phyloP scores from a whole-genome alignment of 75 land plant species.

The Sequoiadendron giganteum region DNA sequence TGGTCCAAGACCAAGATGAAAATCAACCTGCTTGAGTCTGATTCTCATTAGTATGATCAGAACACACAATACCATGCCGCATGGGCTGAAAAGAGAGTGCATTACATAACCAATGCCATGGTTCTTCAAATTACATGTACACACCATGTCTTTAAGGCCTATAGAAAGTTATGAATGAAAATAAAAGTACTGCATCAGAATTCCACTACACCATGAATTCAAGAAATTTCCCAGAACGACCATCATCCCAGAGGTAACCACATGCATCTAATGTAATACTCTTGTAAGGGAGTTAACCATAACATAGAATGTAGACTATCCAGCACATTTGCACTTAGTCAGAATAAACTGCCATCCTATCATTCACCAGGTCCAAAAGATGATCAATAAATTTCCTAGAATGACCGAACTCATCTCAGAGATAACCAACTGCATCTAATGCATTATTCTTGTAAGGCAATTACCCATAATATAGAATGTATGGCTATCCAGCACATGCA shows the following conservation, averaged over 20 bases:
- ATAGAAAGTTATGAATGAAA: not conserved
- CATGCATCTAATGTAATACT: not conserved
- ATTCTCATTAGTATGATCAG: not conserved
- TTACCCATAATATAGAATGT: no score
- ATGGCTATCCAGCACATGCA: not conserved
- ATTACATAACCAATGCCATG: not conserved
- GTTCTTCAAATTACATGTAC: not conserved
- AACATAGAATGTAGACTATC: not conserved
- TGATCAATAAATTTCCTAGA: no score
- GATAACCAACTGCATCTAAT: not conserved
- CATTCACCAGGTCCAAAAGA: no score
- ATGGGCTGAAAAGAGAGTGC: not conserved
- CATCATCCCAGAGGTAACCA: no score
- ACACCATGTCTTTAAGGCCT: not conserved
- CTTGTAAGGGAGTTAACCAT: not conserved
- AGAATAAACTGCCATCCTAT: no score
- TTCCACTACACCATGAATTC: not conserved
- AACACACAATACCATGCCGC: not conserved
- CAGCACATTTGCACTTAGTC: not conserved
- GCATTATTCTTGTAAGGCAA: not conserved
- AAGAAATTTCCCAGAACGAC: not conserved
- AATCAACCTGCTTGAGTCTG: not conserved
- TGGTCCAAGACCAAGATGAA: not conserved
- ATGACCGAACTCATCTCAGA: no score
- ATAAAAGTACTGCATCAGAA: not conserved